phyloP scores from a whole-genome alignment of 2,329 filamentous ascomycete genomes.

The Ceratocystis smalleyi region DNA sequence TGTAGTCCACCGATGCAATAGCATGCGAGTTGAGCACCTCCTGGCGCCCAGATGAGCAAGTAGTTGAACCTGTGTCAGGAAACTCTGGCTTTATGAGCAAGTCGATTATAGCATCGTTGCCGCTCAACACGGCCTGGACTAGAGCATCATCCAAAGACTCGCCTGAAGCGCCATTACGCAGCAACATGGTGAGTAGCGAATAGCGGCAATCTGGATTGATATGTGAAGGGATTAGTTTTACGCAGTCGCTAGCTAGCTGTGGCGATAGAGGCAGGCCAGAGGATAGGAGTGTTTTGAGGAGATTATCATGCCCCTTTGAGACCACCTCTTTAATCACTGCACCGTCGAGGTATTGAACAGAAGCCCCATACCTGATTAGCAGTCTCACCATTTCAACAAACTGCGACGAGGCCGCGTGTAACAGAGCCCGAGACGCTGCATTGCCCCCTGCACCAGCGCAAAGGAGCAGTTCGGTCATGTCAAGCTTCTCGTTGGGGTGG shows the following conservation, averaged over 20 bases:
- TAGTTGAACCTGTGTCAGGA: slow-evolving; percentile 22
- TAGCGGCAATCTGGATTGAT: slow-evolving; percentile 31
- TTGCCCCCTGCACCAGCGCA: slow-evolving; percentile 43
- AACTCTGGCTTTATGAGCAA: slow-evolving; percentile 37
- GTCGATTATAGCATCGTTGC: slow-evolving; percentile 32
- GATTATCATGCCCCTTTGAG: slow-evolving; percentile 29
- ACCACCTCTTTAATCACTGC: slow-evolving; percentile 35
- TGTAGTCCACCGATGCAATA: slow-evolving; percentile 37
- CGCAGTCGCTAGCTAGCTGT: slow-evolving; percentile 34
- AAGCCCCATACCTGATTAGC: slow-evolving; percentile 38
- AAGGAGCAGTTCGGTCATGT: slow-evolving; percentile 39
- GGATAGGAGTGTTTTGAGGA: slow-evolving; percentile 33
- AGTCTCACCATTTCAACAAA: slow-evolving; percentile 40
- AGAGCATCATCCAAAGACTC: slow-evolving; percentile 33
- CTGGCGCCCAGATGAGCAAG: neutral
- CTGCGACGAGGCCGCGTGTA: slow-evolving; percentile 34
- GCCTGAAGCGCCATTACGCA: slow-evolving; percentile 37
- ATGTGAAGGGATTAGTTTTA: slow-evolving; percentile 34
- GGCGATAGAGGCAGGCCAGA: slow-evolving; percentile 31
- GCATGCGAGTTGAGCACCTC: slow-evolving; percentile 31
- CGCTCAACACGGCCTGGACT: slow-evolving; percentile 33
- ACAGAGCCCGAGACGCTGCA: slow-evolving; percentile 32
- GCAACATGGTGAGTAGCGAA: slow-evolving; percentile 30
- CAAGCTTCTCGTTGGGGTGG: slow-evolving; percentile 34
- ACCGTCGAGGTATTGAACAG: slow-evolving; percentile 38